Evolutionary conservation across 176 grass and related monocot genomes (phyloP).

Genomic region (Urochloa ruziziensis): DNA sequence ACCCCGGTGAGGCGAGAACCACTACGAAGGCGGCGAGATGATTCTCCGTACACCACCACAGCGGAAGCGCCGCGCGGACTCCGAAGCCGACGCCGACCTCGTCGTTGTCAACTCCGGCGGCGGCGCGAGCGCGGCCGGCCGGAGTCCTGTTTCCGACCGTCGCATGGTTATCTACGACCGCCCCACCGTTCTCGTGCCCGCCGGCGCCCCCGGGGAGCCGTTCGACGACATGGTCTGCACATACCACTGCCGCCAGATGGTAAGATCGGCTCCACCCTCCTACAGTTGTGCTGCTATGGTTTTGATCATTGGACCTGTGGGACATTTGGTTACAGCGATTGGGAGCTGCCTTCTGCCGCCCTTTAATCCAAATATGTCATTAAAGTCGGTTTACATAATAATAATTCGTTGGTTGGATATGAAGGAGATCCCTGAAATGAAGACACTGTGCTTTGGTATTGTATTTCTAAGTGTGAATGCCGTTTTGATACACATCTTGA

Average conservation of each 20-base stretch:
- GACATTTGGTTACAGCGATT: not conserved
- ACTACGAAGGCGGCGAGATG: slow-evolving; percentile 41
- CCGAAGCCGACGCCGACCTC: slow-evolving; percentile 1
- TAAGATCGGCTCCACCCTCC: slow-evolving; percentile 37
- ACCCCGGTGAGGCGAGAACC: not conserved
- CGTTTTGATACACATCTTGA: not conserved
- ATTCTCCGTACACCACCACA: slow-evolving; percentile 66
- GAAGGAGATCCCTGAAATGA: slow-evolving; percentile 1
- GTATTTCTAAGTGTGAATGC: not conserved
- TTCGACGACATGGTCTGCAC: slow-evolving; percentile 77
- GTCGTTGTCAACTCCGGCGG: not conserved
- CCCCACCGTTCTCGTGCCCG: slow-evolving; percentile 31
- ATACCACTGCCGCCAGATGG: slow-evolving; percentile 99
- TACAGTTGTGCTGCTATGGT: not conserved
- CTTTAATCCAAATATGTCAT: not conserved
- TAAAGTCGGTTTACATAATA: not conserved
- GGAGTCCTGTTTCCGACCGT: slow-evolving; percentile 76
- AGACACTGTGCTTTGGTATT: not conserved
- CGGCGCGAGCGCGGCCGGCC: slow-evolving; percentile 14
- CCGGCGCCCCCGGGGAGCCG: slow-evolving; percentile 30
- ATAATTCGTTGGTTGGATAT: slow-evolving; percentile 7
- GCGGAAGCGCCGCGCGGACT: slow-evolving; percentile 64
- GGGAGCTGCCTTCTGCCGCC: not conserved
- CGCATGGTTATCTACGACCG: slow-evolving; percentile 72
- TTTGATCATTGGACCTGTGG: not conserved